These are phyloP conservation scores for Podaxis rugospora DNA, from an alignment of 768 basidiomycete species.

Conservation along the genomic window DNA sequence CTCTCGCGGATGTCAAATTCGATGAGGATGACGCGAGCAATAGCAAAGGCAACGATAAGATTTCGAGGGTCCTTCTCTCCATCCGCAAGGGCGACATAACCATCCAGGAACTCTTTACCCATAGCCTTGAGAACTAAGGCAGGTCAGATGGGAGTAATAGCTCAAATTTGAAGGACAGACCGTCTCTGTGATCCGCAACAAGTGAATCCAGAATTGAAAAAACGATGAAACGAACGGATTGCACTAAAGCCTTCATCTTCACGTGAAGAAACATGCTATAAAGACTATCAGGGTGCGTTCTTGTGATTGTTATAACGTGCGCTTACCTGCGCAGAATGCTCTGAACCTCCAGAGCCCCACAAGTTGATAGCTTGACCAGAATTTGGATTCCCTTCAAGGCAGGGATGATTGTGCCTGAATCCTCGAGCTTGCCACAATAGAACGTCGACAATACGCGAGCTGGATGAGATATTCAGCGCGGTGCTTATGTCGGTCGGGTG, in stretches of 20 bases:
- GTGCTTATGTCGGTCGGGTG: neutral
- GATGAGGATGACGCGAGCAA: constrained; percentile 78
- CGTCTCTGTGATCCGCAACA: constrained; percentile 64
- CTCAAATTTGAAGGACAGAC: constrained; percentile 29
- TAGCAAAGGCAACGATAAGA: constrained; percentile 83
- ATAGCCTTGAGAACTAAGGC: constrained; percentile 61
- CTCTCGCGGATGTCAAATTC: constrained; percentile 78
- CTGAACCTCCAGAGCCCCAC: constrained; percentile 31
- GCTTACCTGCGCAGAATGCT: constrained; percentile 8
- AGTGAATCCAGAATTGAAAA: constrained; percentile 79
- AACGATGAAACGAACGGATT: constrained; percentile 76
- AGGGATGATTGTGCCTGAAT: constrained; percentile 78
- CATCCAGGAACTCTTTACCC: constrained; percentile 67
- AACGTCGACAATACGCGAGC: constrained; percentile 82
- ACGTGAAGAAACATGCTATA: constrained; percentile 72
- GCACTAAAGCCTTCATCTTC: constrained; percentile 76
- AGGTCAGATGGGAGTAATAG: neutral
- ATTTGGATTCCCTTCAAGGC: constrained; percentile 72
- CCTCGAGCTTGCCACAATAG: constrained; percentile 83
- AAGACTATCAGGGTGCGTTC: neutral
- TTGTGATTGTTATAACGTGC: too few species aligned
- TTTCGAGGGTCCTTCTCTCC: constrained; percentile 98
- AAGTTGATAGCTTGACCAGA: constrained; percentile 57
- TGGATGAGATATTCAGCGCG: constrained; percentile 23
- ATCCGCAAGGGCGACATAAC: constrained; percentile 79